Base-by-base conservation (phyloP, 2,329 filamentous ascomycete species). In the Fusarium sp. region DNA sequence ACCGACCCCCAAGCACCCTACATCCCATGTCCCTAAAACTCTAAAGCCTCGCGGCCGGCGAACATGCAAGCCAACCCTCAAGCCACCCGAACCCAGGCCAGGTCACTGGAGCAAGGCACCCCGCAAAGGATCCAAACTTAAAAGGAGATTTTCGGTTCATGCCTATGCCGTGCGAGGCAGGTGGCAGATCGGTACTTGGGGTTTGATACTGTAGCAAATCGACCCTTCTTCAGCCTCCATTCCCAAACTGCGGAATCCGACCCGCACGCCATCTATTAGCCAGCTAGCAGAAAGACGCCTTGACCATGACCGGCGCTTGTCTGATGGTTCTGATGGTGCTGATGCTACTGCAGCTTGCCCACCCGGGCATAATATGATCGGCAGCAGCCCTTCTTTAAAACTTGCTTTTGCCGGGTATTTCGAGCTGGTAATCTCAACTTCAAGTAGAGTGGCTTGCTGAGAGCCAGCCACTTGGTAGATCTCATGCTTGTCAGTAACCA, bases 31-130 rank as follows among this genome's bases (percentile, higher is more conserved):
- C 30, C 9, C 40, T 12, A 15, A 20, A 63, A 47, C 40, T 30
- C 52, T 9, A 59, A 57, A 63, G 43, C 61, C 58, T 40, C 27
- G 38, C 33, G 17, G 25, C 27, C 43, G 22, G 62, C 52, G 43
- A 61, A 69, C 54, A 27, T 56, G 6, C 14, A 57, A 61, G 56
- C 52, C 52, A 62, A 61, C 38, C 37, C 71, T 45, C 32, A 60
- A 72, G 71, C 65, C 71, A 72, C 65, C 35, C 35, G 72, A 56
- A 50, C 50, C 30, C 35, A 66, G 43, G 32, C 45, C 60, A 35
- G 47, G 65, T 54, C 43, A 66, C 52, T n/a, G 54, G 62, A 69
- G 45, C 54, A 43, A 67, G 37, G 43, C 15, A 47, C 60, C 61
- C 60, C 61, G 27, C 52, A 45, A 37, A 68, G 43, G 54, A 47